Conservation (phyloP, 805 yeast species). For the Candida caryicola region DNA sequence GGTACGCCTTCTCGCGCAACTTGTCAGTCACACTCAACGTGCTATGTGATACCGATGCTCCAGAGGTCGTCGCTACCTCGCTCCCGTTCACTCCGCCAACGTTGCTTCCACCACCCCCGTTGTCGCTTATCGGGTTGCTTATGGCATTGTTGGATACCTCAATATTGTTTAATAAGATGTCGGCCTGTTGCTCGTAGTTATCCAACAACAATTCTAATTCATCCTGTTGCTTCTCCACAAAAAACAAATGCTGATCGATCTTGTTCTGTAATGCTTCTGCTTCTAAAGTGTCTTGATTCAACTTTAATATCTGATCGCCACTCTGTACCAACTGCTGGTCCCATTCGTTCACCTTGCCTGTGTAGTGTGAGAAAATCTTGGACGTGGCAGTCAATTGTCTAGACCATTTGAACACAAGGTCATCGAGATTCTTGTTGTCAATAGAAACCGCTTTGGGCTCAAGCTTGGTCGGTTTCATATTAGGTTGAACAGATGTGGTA, state of each 20-base stretch:
- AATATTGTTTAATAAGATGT: slow-evolving; percentile 41
- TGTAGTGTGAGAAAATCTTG: slow-evolving; percentile 69
- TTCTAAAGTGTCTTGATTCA: slow-evolving; percentile 71
- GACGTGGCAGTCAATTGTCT: slow-evolving; percentile 74
- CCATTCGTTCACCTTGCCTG: slow-evolving; percentile 78
- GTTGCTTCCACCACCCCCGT: slow-evolving; percentile 21
- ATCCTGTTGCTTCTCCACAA: slow-evolving; percentile 88
- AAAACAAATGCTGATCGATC: slow-evolving; percentile 82
- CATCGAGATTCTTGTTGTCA: slow-evolving; percentile 90
- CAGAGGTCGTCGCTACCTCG: slow-evolving; percentile 26
- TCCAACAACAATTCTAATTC: slow-evolving; percentile 81
- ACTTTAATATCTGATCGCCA: slow-evolving; percentile 76
- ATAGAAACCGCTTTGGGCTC: slow-evolving; percentile 72
- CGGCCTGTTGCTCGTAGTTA: slow-evolving; percentile 77
- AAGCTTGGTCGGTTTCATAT: slow-evolving; percentile 50
- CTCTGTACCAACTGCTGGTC: slow-evolving; percentile 79
- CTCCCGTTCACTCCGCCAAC: slow-evolving; percentile 6
- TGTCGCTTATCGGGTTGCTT: slow-evolving; percentile 4
- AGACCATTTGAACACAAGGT: slow-evolving; percentile 90
- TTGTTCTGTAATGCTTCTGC: slow-evolving; percentile 84
- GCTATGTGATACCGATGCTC: slow-evolving; percentile 26
- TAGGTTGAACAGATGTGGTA: slow-evolving; percentile 22
- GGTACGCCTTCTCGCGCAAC: slow-evolving; percentile 86
- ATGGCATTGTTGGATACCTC: slow-evolving; percentile 34
- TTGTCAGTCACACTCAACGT: slow-evolving; percentile 64